Conservation (phyloP, 2,329 filamentous ascomycete genomes). For the Hypoxylon sp. region DNA sequence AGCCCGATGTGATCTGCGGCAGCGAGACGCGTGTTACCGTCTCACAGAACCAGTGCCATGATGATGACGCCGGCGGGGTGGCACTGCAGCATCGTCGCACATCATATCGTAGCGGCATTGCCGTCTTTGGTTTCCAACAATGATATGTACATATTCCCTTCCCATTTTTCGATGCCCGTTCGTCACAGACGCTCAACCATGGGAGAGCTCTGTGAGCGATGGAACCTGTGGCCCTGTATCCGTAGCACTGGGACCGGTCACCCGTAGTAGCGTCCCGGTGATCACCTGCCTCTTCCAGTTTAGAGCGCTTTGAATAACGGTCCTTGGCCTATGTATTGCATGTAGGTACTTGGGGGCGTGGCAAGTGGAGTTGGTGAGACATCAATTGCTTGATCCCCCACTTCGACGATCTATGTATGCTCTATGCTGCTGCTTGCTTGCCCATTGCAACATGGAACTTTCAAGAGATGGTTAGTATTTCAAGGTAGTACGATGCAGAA, state of each 20-base stretch:
- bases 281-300: conserved; percentile 36
- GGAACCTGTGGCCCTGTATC: conserved; percentile 34
- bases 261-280: conserved; percentile 28
- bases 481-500: too few relatives aligned
- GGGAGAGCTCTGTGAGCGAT: conserved; percentile 6
- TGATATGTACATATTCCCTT: too few relatives aligned
- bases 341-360: conserved; percentile 39
- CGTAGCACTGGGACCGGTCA: conserved; percentile 41
- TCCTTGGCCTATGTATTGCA: conserved; percentile 31
- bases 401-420: too few relatives aligned
- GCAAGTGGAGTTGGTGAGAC: conserved; percentile 42
- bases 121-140: too few relatives aligned
- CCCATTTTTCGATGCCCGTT: too few relatives aligned
- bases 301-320: conserved; percentile 32
- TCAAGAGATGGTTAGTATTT: too few relatives aligned
- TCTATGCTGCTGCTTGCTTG: too few relatives aligned
- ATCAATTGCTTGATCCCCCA: conserved; percentile 15
- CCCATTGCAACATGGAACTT: too few relatives aligned
- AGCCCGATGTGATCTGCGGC: conserved; percentile 30
- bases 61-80: conserved; percentile 13
- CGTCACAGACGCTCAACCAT: too few relatives aligned
- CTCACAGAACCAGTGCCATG: conserved; percentile 19
- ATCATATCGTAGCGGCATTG: conserved; percentile 11
- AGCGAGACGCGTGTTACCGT: conserved; percentile 24
- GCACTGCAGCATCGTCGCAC: conserved; percentile 11